phyloP scores from a whole-genome alignment of 2,329 filamentous ascomycete species.

The Metarhizium sp. region DNA sequence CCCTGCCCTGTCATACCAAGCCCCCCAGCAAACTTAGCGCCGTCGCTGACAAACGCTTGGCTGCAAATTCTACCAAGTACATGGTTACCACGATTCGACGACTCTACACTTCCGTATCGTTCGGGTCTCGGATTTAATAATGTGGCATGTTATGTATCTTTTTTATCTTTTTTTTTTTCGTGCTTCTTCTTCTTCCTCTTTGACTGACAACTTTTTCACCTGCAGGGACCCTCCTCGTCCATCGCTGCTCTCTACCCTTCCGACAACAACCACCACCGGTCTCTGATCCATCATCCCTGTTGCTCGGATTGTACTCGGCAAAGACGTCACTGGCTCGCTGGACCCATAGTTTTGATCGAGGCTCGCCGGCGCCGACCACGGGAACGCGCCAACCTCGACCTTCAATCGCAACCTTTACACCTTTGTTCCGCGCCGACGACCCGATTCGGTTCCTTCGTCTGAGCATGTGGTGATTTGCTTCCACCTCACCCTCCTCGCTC shows the following conservation, averaged over 20 bases:
- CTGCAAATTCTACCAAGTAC: neutral
- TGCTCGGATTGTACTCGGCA: neutral
- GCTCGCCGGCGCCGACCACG: neutral
- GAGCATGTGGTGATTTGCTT: slow-evolving; percentile 10
- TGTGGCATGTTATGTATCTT: neutral
- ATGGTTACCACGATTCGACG: no score
- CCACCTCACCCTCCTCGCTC: slow-evolving; percentile 11
- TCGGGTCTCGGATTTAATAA: neutral
- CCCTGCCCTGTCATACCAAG: neutral
- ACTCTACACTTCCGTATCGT: neutral
- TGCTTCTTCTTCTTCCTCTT: no score
- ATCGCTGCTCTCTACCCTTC: neutral
- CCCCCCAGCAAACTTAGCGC: slow-evolving; percentile 1
- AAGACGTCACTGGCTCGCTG: slow-evolving; percentile 2
- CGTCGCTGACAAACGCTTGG: slow-evolving; percentile 7
- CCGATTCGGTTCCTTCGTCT: slow-evolving; percentile 6
- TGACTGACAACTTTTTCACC: neutral
- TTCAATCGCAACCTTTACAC: neutral
- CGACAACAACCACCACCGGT: neutral
- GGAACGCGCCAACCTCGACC: neutral
- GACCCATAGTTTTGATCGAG: neutral
- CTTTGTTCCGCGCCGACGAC: slow-evolving; percentile 8
- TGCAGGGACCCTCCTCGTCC: neutral
- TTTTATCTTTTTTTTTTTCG: neutral
- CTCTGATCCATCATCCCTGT: neutral